These are phyloP conservation scores for Cornus florida DNA, from an alignment of 148 eudicot genomes.

Conservation along the genomic window DNA sequence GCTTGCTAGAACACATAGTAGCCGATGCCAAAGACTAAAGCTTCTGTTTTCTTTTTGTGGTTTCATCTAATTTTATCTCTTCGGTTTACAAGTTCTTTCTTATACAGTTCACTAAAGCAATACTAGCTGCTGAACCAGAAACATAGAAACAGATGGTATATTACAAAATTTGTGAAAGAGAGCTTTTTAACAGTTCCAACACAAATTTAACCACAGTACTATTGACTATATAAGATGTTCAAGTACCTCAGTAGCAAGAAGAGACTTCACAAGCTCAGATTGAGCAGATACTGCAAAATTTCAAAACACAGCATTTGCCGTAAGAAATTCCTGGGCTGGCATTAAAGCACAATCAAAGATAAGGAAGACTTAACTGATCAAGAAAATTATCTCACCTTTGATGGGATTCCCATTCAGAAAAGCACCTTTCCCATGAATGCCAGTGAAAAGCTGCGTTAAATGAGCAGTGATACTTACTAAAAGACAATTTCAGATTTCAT, in stretches of 20 bases:
- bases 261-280: slow-evolving; percentile 75
- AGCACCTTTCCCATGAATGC: slow-evolving; percentile 76
- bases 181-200: background rate
- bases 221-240: background rate
- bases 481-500: background rate
- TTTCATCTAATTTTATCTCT: background rate
- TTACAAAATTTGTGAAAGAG: background rate
- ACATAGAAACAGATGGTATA: background rate
- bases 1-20: background rate
- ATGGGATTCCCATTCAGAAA: slow-evolving; percentile 88
- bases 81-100: background rate
- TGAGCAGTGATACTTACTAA: background rate
- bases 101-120: background rate
- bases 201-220: background rate
- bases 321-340: background rate
- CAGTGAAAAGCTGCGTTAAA: slow-evolving; percentile 76
- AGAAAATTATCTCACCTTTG: slow-evolving; percentile 44
- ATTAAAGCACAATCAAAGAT: background rate
- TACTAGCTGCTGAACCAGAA: background rate
- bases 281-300: slow-evolving; percentile 76
- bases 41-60: background rate
- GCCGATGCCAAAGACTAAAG: background rate
- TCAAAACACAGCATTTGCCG: slow-evolving; percentile 11
- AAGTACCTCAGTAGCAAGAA: slow-evolving; percentile 77
- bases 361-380: background rate